These are phyloP conservation scores for Fusarium buharicum DNA, from an alignment of 2,329 filamentous ascomycete genomes.

Conservation along the genomic window DNA sequence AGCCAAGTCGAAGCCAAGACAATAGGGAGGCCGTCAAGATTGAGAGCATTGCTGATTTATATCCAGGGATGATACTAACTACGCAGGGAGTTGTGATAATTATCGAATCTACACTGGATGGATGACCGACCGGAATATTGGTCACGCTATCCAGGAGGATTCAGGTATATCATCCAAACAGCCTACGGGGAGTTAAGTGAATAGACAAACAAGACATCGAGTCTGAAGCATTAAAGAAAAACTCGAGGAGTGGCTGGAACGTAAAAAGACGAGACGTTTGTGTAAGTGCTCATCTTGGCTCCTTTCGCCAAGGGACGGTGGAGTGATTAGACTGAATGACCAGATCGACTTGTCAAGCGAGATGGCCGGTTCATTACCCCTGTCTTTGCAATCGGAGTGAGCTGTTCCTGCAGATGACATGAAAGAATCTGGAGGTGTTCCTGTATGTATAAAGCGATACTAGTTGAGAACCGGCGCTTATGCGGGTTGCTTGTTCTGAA, in stretches of 20 bases:
- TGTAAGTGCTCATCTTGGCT: slow-evolving; percentile 12
- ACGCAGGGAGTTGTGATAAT: too few relatives aligned
- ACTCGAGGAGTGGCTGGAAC: background rate
- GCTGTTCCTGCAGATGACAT: slow-evolving; percentile 23
- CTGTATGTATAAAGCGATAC: background rate
- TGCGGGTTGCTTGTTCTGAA: slow-evolving; percentile 5
- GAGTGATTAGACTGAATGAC: slow-evolving; percentile 22
- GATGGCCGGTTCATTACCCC: slow-evolving; percentile 28
- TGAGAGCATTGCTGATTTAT: background rate
- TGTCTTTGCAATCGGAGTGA: slow-evolving; percentile 19
- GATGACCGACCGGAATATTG: background rate
- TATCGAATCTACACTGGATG: too few relatives aligned
- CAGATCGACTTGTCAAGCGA: slow-evolving; percentile 37
- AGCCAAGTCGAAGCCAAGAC: background rate
- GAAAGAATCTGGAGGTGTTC: background rate
- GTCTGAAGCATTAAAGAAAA: background rate
- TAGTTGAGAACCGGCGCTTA: background rate
- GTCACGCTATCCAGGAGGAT: background rate
- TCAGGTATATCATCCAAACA: background rate
- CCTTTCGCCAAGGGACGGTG: slow-evolving; percentile 11
- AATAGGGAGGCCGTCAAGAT: background rate
- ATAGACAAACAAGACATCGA: background rate
- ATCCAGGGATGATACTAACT: background rate
- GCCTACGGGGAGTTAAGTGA: background rate
- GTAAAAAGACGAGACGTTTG: background rate